These are phyloP conservation scores for Scenedesmus sp. DNA, from an alignment of 163 green algal genomes.

Conservation along the genomic window DNA sequence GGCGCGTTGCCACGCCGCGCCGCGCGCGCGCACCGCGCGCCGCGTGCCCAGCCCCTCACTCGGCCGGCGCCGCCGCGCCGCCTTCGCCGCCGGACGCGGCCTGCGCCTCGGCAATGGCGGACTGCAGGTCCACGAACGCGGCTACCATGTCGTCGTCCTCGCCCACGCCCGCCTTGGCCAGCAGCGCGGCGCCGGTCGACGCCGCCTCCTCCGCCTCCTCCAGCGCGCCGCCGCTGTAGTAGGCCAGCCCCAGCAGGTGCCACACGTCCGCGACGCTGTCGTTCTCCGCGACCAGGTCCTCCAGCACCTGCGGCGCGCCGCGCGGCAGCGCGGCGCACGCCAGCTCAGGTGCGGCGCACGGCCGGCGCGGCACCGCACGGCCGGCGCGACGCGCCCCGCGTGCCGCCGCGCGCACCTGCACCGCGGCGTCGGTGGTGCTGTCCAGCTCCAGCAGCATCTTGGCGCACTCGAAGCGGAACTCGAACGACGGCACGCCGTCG, in stretches of 20 bases:
- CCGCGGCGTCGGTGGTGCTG: constrained; percentile 64
- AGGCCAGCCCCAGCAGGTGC: constrained; percentile 82
- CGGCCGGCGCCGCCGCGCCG: constrained; percentile 1
- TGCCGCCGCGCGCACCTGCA: constrained; percentile 59
- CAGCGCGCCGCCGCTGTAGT: constrained; percentile 68
- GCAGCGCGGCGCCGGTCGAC: constrained; percentile 28
- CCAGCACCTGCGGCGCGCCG: constrained; percentile 66
- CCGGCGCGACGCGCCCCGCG: too few species aligned
- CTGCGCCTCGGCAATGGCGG: constrained; percentile 40
- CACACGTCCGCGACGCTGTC: constrained; percentile 83
- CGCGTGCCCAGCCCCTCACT: too few species aligned
- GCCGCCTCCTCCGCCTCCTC: constrained; percentile 60
- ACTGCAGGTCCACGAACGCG: constrained; percentile 23
- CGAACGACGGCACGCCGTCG: constrained; percentile 66
- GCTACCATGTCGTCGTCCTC: constrained; percentile 13
- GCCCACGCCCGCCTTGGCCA: constrained; percentile 36
- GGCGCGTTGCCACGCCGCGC: too few species aligned
- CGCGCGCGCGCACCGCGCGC: too few species aligned
- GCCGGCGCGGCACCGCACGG: not conserved
- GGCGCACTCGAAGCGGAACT: constrained; percentile 87
- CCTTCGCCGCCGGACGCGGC: not conserved
- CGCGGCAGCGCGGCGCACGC: not conserved
- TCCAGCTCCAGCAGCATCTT: constrained; percentile 94
- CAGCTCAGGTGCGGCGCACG: not conserved
- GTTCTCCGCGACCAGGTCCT: constrained; percentile 82